These are phyloP conservation scores for Helianthus annuus DNA, from an alignment of 129 eudicot genomes.

Conservation along the genomic window HanXRQr2.0-SUNRISE NC_035437.2:17763678-17764177, in stretches of 20 bases:
- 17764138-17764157: too few species aligned
- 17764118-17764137: constrained; percentile 2
- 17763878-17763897: neutral
- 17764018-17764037: too few species aligned
- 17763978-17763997: constrained; percentile 10
- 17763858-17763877: neutral
- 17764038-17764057: constrained; percentile 20
- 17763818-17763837: neutral
- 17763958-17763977: constrained; percentile 1
- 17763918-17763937: neutral
- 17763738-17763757: neutral
- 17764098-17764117: neutral
- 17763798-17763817: constrained; percentile 5
- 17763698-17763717: neutral
- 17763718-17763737: neutral
- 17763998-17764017: neutral
- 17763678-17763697: too few species aligned
- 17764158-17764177: constrained; percentile 20
- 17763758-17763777: neutral
- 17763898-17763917: constrained; percentile 14
- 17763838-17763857: neutral
- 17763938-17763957: constrained; percentile 2
- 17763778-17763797: neutral
- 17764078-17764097: neutral
- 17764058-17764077: constrained; percentile 22